Conservation (phyloP, 2,329 filamentous ascomycete species). For the Fusarium sp. region DNA sequence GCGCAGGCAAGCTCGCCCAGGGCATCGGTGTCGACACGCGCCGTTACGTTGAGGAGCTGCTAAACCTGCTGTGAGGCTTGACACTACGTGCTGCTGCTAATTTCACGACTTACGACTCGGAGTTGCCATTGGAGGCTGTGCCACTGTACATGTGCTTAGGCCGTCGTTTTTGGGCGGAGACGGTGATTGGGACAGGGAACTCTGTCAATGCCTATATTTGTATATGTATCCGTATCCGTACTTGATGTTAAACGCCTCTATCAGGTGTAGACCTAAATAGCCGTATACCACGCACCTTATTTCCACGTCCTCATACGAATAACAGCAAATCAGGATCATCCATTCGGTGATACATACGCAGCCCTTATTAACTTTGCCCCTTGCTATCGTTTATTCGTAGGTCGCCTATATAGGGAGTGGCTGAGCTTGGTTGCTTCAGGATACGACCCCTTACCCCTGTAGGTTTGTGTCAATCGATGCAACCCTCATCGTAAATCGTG, state of each 20-base stretch:
- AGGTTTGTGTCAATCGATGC: background rate
- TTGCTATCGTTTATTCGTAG: background rate
- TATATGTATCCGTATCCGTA: conserved; percentile 17
- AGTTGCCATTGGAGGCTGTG: conserved; percentile 9
- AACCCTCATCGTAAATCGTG: background rate
- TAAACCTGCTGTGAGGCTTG: conserved; percentile 63
- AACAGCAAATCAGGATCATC: conserved; percentile 3
- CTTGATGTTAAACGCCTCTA: conserved; percentile 21
- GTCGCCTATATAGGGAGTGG: conserved; percentile 17
- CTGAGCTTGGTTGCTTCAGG: conserved; percentile 8
- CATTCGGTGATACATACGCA: conserved; percentile 7
- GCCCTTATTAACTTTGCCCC: background rate
- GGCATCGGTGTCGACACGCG: conserved; percentile 82
- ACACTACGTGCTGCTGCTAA: conserved; percentile 6
- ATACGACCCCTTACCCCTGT: conserved; percentile 6
- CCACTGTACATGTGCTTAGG: conserved; percentile 2
- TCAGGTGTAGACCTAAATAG: conserved; percentile 1
- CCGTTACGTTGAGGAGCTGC: conserved; percentile 77
- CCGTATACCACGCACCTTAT: background rate
- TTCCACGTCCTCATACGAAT: background rate
- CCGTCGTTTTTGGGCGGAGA: conserved; percentile 6
- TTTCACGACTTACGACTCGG: conserved; percentile 18
- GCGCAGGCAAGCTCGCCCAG: conserved; percentile 71
- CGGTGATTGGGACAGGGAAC: conserved; percentile 5
- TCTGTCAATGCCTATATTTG: conserved; percentile 17